These are phyloP conservation scores for Serpula lacrymans DNA, from an alignment of 768 basidiomycete genomes.

Conservation along the genomic window DNA sequence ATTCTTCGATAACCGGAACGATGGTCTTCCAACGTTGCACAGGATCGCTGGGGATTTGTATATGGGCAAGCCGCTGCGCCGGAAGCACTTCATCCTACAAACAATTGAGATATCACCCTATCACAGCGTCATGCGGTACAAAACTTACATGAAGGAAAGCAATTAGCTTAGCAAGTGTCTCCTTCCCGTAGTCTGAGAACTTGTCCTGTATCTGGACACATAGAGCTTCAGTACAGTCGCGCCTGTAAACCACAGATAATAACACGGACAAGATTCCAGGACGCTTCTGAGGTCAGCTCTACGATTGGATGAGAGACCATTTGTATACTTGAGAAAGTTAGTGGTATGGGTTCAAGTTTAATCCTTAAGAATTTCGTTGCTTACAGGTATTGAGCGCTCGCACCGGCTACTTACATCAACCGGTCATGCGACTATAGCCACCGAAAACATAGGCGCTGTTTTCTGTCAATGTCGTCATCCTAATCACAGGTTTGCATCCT, in stretches of 20 bases:
- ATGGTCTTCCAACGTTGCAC: conserved; percentile 79
- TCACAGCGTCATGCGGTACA: not conserved
- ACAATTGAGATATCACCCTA: too few relatives aligned
- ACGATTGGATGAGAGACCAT: conserved; percentile 72
- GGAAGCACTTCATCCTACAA: conserved; percentile 85
- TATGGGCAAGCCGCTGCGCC: conserved; percentile 69
- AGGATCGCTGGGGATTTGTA: conserved; percentile 76
- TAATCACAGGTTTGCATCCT: too few relatives aligned
- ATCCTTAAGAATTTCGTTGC: not conserved
- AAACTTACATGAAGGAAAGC: conserved; percentile 72
- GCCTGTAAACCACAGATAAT: not conserved
- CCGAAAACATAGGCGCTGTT: too few relatives aligned
- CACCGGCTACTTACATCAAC: too few relatives aligned
- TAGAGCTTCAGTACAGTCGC: conserved; percentile 5
- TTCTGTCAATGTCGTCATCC: too few relatives aligned
- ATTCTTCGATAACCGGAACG: conserved; percentile 74
- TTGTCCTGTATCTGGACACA: conserved; percentile 75
- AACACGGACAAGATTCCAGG: conserved; percentile 77
- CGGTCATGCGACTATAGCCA: not conserved
- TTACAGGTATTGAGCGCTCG: not conserved
- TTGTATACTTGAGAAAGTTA: conserved; percentile 6
- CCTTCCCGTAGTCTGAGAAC: conserved; percentile 87
- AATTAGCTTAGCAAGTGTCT: conserved; percentile 79
- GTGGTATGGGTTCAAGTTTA: not conserved
- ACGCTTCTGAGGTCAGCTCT: conserved; percentile 76